Evolutionary conservation across 2,329 filamentous ascomycete genomes (phyloP), one percentile per base, ranked within the genome.

Genomic region (Cadophora sp.): DNA sequence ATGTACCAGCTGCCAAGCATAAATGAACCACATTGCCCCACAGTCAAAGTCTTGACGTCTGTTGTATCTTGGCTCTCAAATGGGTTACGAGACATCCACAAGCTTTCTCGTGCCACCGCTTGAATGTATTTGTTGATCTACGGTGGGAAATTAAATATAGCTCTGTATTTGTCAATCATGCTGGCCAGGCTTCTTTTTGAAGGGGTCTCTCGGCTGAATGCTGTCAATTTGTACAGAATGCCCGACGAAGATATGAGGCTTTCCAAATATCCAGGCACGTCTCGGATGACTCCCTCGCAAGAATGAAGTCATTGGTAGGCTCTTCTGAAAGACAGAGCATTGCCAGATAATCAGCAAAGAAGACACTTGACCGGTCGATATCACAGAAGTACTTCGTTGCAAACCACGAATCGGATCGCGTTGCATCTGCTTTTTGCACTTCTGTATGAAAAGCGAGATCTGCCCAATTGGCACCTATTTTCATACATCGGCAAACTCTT

Each of bases 21-120:
- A 43, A 14, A 16, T 27, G 8, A 43, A 43, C 24, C 20, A 33
- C 16, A 3, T 43, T 27, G 56, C 22, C 39, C 41, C 41, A 27
- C 36, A 18, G 13, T 11, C 7, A 59, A 59, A 59, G 55, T 59
- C 41, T 59, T 59, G 56, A 43, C 27, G 36, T n/a, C 36, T 59
- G 16, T 45, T 18, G 11, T 45, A 18, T 59, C 36, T 59, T 59
- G 56, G 56, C 36, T 45, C 1, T 14, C 39, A 43, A 27, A 59
- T 43, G 20, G 13, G 11, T 45, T 59, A 9, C 20, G 20, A 41
- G 53, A 22, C 20, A 59, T 20, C 20, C 36, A 14, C 36, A 27
- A 30, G 56, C 56, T 30, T 41, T 27, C 16, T 27, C 20, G 16
- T 45, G 36, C 18, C 20, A 27, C 20, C 1, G 36, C 39, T 30